Base-by-base conservation (phyloP, 805 yeast genomes). In the Hanseniaspora meyeri region DNA sequence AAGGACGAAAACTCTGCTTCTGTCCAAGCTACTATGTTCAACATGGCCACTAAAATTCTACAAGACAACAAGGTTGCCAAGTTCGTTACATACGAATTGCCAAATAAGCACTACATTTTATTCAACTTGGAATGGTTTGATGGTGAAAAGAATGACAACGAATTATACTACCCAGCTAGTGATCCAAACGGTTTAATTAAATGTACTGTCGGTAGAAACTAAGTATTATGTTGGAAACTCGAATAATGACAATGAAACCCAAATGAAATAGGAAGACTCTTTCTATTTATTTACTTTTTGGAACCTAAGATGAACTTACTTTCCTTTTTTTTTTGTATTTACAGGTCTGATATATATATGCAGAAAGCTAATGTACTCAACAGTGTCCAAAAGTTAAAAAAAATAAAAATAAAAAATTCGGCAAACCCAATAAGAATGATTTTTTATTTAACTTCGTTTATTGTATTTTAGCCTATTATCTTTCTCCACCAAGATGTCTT, bases 1-100 rank as follows among this genome's bases (percentile, higher is more conserved):
- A 96, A 96, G 17, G 69, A 77, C 51, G 96, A 90, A 70, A 81
- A 87, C 70, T 87, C 95, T 10, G 81, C 96, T n/a, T 85, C 95
- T 29, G 97, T 90, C 49, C 97, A 90, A 74, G 96, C 95, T 48
- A 90, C 96, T 58, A 91, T 90, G 96, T 90, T 80, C 76, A 86
- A 88, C 77, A 90, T 90, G 93, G 77, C 86, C 42, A 76, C 80
- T 61, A 81, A 79, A 60, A 87, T 90, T 61, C 77, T 90, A 66
- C 74, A 72, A 51, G 65, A 64, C 52, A 83, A 79, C 57, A 75
- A 81, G 2, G 74, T 74, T 59, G 75, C 90, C 57, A 77, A 74
- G 60, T 74, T 75, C 46, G 96, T 89, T 38, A 70, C 83, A 54
- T 89, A 87, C 70, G 72, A 78, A 45, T 78, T 90, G 65, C 97